A percentile compares a stretch with the other conserved stretches of the same genome.
Evolutionary conservation across 2,329 filamentous ascomycete species (phyloP).

Genomic region (Pyricularia sp.): DNA sequence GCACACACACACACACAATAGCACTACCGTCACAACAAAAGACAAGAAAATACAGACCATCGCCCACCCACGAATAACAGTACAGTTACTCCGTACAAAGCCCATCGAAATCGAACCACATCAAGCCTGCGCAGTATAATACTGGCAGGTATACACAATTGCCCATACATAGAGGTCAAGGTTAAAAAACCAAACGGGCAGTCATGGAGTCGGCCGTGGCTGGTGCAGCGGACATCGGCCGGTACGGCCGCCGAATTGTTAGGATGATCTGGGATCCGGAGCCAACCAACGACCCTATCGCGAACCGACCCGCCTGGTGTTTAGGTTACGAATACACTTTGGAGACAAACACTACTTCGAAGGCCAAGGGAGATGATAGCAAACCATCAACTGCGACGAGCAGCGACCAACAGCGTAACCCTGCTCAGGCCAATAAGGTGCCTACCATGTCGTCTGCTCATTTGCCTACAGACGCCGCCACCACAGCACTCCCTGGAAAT

Average conservation of each 20-base stretch:
- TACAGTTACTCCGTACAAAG: neutral
- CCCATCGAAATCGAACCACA: neutral
- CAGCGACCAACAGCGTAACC: neutral
- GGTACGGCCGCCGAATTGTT: conserved; percentile 65
- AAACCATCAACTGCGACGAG: neutral
- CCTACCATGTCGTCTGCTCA: neutral
- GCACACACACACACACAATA: neutral
- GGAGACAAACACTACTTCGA: conserved; percentile 11
- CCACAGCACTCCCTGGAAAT: conserved; percentile 4
- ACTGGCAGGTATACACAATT: neutral
- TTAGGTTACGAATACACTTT: conserved; percentile 45
- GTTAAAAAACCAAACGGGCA: neutral
- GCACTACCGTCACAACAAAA: neutral
- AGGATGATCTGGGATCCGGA: conserved; percentile 89
- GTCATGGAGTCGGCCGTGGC: conserved; percentile 23
- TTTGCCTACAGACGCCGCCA: conserved; percentile 7
- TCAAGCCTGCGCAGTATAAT: neutral
- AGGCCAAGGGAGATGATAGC: conserved; percentile 7
- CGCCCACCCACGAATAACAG: neutral
- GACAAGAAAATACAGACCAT: neutral
- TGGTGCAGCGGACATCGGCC: conserved; percentile 56
- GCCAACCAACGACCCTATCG: conserved; percentile 61
- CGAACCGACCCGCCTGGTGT: conserved; percentile 70
- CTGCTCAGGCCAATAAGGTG: conserved; percentile 3
- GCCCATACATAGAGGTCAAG: neutral